Percentiles rank a stretch among this genome's conserved stretches.
phyloP scores from a whole-genome alignment of 345 rosid species.

The Crucihimalaya himalaica region DNA sequence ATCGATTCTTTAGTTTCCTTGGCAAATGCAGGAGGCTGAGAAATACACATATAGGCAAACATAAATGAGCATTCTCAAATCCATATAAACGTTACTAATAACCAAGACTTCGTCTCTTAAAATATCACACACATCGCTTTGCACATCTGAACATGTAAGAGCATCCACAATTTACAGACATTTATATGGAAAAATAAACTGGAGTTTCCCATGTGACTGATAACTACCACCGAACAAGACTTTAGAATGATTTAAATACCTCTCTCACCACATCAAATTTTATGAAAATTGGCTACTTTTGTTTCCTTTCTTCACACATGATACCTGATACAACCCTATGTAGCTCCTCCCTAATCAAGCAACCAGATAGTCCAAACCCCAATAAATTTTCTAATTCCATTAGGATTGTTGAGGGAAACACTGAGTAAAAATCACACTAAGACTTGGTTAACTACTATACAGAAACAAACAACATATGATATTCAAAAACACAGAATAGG shows the following conservation, averaged over 20 bases:
- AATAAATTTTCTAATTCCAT: neutral
- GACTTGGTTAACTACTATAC: neutral
- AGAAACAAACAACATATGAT: neutral
- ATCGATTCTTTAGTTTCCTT: constrained; percentile 77
- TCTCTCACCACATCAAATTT: neutral
- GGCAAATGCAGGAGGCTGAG: constrained; percentile 95
- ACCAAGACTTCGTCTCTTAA: neutral
- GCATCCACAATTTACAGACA: neutral
- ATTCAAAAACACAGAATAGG: neutral
- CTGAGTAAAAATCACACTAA: neutral
- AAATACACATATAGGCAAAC: constrained; percentile 26
- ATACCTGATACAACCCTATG: constrained; percentile 1
- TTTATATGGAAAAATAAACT: neutral
- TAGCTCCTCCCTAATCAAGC: neutral
- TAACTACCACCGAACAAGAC: constrained; percentile 11
- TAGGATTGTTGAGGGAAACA: constrained; percentile 2
- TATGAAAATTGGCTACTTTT: constrained; percentile 12
- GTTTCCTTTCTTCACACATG: constrained; percentile 14
- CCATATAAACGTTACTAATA: neutral
- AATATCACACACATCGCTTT: neutral
- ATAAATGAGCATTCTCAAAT: neutral
- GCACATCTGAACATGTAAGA: neutral
- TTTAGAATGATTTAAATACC: neutral
- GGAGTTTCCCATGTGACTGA: neutral
- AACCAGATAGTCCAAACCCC: neutral